phyloP scores from a whole-genome alignment of 805 yeast species.

The Wickerhamiella qilinensis region DNA sequence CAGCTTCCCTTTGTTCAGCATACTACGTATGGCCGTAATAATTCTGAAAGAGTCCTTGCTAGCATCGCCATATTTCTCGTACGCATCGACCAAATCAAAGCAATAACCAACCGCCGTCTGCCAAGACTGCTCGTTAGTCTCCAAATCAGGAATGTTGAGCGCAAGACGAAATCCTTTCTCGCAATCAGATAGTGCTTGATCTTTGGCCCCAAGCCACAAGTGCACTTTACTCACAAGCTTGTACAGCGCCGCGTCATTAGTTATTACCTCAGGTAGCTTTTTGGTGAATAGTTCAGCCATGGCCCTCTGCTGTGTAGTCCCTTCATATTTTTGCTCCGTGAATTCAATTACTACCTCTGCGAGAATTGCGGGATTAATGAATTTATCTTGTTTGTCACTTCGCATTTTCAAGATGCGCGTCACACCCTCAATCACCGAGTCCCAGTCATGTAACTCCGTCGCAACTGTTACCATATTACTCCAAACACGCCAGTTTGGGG shows the following conservation, averaged over 20 bases:
- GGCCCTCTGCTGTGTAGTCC: conserved; percentile 25
- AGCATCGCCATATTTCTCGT: conserved; percentile 66
- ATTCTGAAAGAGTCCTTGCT: conserved; percentile 44
- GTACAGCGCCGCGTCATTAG: conserved; percentile 58
- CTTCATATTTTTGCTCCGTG: neutral
- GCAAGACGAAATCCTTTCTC: conserved; percentile 76
- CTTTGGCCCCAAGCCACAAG: conserved; percentile 72
- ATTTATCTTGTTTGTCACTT: conserved; percentile 35
- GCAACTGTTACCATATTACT: conserved; percentile 77
- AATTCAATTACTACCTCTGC: conserved; percentile 48
- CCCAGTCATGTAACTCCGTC: conserved; percentile 71
- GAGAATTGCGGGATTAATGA: conserved; percentile 59
- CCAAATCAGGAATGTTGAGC: conserved; percentile 47
- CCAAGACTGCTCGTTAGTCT: conserved; percentile 49
- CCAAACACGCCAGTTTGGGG: conserved; percentile 78
- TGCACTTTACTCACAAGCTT: conserved; percentile 71
- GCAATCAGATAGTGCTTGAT: conserved; percentile 72
- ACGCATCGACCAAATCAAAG: conserved; percentile 66
- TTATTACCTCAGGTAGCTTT: conserved; percentile 50
- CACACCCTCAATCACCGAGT: conserved; percentile 67
- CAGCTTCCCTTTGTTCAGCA: conserved; percentile 59
- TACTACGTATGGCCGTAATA: conserved; percentile 48
- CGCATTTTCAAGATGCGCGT: conserved; percentile 42
- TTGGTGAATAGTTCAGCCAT: conserved; percentile 60
- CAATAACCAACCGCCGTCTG: conserved; percentile 66